A percentile compares a stretch with the other conserved stretches of the same genome.
Conservation (phyloP, 352 stramenopile genomes). For the Pythium sp. region DNA sequence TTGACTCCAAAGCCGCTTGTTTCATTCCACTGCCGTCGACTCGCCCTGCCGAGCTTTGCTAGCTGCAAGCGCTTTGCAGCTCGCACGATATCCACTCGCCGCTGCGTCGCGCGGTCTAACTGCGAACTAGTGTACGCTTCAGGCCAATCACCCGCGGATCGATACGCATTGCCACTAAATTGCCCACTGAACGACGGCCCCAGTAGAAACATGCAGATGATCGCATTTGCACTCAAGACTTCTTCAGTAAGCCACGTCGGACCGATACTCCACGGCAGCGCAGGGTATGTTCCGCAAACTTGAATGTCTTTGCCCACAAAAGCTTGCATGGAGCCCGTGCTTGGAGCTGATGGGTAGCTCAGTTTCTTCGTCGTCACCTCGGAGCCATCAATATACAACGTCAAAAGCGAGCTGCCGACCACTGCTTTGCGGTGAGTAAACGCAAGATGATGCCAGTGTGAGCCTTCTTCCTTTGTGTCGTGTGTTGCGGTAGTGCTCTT, state of each 20-base stretch:
- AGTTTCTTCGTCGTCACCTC: slow-evolving; percentile 78
- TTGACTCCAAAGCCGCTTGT: slow-evolving; percentile 9
- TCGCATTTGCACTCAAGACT: slow-evolving; percentile 33
- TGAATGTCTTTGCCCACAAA: slow-evolving; percentile 78
- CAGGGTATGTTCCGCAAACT: slow-evolving; percentile 58
- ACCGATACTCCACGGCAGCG: slow-evolving; percentile 61
- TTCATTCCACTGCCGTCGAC: slow-evolving; percentile 46
- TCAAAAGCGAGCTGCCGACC: slow-evolving; percentile 68
- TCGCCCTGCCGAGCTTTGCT: slow-evolving; percentile 36
- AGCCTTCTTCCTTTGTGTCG: slow-evolving; percentile 24
- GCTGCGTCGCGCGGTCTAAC: slow-evolving; percentile 52
- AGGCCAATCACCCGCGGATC: slow-evolving; percentile 63
- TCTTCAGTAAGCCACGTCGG: slow-evolving; percentile 71
- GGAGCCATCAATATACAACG: slow-evolving; percentile 67
- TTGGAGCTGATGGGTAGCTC: slow-evolving; percentile 52
- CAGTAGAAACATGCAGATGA: slow-evolving; percentile 66
- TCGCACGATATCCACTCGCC: slow-evolving; percentile 50
- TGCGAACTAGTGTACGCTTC: slow-evolving; percentile 60
- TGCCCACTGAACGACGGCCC: slow-evolving; percentile 58
- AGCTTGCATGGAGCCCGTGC: slow-evolving; percentile 44
- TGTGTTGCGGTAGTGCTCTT: background rate
- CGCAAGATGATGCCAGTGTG: slow-evolving; percentile 73
- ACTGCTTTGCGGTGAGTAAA: slow-evolving; percentile 71
- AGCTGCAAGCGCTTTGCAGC: slow-evolving; percentile 51
- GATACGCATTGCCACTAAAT: slow-evolving; percentile 66